These are phyloP conservation scores for Cyclanthera cordifolia DNA, from an alignment of 306 rosid genomes.

Conservation along the genomic window DNA sequence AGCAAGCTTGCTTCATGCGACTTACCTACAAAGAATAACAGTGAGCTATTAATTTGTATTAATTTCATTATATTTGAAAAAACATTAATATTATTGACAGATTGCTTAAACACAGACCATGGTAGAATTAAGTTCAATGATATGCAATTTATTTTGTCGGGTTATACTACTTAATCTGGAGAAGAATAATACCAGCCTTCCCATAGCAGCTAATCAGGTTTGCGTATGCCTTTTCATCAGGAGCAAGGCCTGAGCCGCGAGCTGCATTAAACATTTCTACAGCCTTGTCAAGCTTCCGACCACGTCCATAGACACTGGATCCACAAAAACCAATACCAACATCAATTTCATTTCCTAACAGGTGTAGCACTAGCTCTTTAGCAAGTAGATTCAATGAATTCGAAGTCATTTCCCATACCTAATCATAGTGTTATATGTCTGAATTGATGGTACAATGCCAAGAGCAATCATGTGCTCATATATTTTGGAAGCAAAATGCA, in stretches of 20 bases:
- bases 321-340: constrained; percentile 13
- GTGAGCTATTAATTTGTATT: not conserved
- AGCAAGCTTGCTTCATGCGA: constrained; percentile 52
- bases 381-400: not conserved
- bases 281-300: constrained; percentile 65
- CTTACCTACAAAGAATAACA: constrained; percentile 40
- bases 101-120: not conserved
- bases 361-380: not conserved
- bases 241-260: constrained; percentile 28
- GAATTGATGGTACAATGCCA: constrained; percentile 66
- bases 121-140: not conserved
- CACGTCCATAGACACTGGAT: constrained; percentile 76
- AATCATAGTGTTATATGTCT: constrained; percentile 85
- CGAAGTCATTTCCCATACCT: constrained; percentile 31
- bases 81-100: not conserved
- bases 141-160: not conserved
- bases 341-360: not conserved
- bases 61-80: not conserved
- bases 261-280: constrained; percentile 64
- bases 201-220: constrained; percentile 80
- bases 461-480: constrained; percentile 53
- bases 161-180: not conserved
- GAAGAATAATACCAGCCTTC: constrained; percentile 56
- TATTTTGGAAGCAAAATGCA: constrained; percentile 54
- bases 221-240: constrained; percentile 66